Percentiles rank a stretch among this genome's conserved stretches.
phyloP scores from a whole-genome alignment of 2,329 filamentous ascomycete genomes.

The Claviceps pazoutovae region DNA sequence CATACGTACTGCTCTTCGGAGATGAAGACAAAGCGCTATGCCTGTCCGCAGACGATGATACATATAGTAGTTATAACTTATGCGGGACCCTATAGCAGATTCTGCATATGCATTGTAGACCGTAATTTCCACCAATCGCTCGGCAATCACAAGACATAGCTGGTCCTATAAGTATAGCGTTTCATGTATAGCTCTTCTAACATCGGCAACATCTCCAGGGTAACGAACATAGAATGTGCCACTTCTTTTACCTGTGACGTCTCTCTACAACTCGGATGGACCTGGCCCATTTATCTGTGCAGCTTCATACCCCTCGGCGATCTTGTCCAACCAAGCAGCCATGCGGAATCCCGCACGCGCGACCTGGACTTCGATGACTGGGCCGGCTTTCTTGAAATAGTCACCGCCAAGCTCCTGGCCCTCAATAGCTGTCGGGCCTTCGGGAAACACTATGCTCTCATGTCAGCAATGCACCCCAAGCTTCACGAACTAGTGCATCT shows the following conservation, averaged over 20 bases:
- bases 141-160: too few relatives aligned
- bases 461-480: not conserved
- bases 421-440: conserved; percentile 42
- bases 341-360: conserved; percentile 56
- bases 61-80: too few relatives aligned
- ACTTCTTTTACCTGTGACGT: not conserved
- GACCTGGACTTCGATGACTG: conserved; percentile 50
- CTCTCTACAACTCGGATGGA: conserved; percentile 17
- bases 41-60: too few relatives aligned
- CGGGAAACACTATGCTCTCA: conserved; percentile 37
- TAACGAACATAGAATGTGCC: not conserved
- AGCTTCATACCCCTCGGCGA: conserved; percentile 28
- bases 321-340: conserved; percentile 51
- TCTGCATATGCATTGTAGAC: too few relatives aligned
- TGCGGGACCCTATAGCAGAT: too few relatives aligned
- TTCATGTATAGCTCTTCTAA: too few relatives aligned
- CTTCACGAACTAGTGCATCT: not conserved
- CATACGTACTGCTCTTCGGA: too few relatives aligned
- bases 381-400: conserved; percentile 51
- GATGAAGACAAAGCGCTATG: too few relatives aligned
- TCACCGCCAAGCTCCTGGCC: conserved; percentile 46
- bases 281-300: conserved; percentile 11
- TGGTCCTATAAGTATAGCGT: too few relatives aligned
- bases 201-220: too few relatives aligned
- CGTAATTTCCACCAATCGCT: too few relatives aligned